Base-by-base conservation (phyloP, 768 basidiomycete genomes). In the Kwoniella botswanensis region DNA sequence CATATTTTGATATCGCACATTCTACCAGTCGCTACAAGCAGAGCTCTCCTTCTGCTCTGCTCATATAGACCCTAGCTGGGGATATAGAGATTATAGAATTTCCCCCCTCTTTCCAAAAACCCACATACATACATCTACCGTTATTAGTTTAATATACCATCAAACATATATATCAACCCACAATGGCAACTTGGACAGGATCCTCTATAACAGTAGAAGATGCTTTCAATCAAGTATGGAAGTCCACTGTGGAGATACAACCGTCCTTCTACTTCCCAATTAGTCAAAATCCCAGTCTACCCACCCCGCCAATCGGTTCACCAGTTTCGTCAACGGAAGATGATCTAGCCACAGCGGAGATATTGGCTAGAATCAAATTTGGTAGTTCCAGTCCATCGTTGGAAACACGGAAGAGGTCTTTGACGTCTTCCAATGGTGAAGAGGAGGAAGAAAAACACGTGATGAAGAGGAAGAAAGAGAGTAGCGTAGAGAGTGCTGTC, bases 141-240 rank as follows among this genome's bases (percentile, higher is more conserved):
- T 35, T 35, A 35, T 35, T 35, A 0, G 35, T 35, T 35, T 35
- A 2, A 26, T 26, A 26, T 26, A 35, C 35, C 7, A 6, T 35
- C 35, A 35, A 29, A 56, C 21, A 56, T 12, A 21, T 12, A 24
- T 22, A 50, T 50, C 46, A 50, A 0, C 5, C 13, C 54, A 67
- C n/a, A 17, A 68, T 68, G 67, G 57, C 67, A 11, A n/a, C 46
- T 26, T 71, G 64, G 70, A 65, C 46, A 10, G 70, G 70, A 24
- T 59, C 70, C 11, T 26, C 59, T 12, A 61, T 71, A 41, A 24
- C 50, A 15, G 50, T 43, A 29, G 65, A 71, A 52, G 70, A 62
- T 5, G 64, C 63, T 11, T 67, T 66, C 21, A 11, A 59, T 26
- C 60, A 68, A 56, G 60, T 68, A 43, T 55, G 60, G 54, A 63